Evolutionary conservation across 2,329 filamentous ascomycete genomes (phyloP), one percentile per base, ranked within the genome.

Genomic region (Sporothrix pseudoabietina): DNA sequence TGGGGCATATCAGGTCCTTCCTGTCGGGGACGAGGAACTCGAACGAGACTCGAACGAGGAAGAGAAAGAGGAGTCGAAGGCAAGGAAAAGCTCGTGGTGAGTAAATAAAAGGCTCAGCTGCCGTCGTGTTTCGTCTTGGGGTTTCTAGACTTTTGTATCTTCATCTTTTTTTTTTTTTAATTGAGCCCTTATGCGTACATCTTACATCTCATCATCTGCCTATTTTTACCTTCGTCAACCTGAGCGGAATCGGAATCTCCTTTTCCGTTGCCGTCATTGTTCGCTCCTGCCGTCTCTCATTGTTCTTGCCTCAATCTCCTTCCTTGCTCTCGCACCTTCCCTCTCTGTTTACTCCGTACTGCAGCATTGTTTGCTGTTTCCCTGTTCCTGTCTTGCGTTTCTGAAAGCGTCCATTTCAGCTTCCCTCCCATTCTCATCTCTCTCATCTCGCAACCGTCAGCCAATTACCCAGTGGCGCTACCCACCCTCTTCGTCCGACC

Each of bases 391-490:
- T 22, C 26, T 39, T 39, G 35, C 41, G 14, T 6, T 49, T 32
- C 41, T 49, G 63, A 44, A 66, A 49, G 59, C 44, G 5, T 52
- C 14, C 30, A 22, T 57, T 30, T 52, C 68, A 59, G 52, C 68
- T 47, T 55, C n/a, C 49, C 65, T 44, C 14, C 6, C 14, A 14
- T 1, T 9, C 39, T 16, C 14, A 26, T 26, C 44, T 22, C 22
- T 32, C 12, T 26, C 41, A 3, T 47, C 32, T 22, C 14, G 41
- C 61, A 49, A 3, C 44, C 57, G 12, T n/a, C 55, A 47, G 44
- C 78, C 79, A 79, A 81, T 81, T 77, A 78, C 59, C 75, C 75
- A 69, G 76, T 76, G 74, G 75, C 72, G 73, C 78, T 79, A 75
- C 79, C 79, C 79, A 78, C 79, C 79, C 76, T 76, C 54, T 69